phyloP scores from a whole-genome alignment of 768 basidiomycete genomes.

The Tylopilus sp. region DNA sequence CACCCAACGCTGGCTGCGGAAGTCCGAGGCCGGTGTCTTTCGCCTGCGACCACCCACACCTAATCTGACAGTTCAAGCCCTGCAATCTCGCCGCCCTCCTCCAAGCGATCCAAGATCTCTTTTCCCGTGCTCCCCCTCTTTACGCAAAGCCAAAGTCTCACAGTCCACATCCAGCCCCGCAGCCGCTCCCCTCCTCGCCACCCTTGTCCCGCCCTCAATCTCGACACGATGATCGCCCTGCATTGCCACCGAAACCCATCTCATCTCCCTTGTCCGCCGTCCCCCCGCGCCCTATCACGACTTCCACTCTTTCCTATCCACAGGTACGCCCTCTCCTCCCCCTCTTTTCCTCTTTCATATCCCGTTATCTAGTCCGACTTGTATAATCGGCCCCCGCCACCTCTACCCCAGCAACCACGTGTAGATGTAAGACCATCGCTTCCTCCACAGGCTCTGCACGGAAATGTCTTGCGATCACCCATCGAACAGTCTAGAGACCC shows the following conservation, averaged over 20 bases:
- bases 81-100: conserved; percentile 73
- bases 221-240: conserved; percentile 31
- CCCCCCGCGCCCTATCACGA: conserved; percentile 17
- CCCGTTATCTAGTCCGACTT: conserved; percentile 20
- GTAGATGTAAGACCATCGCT: conserved; percentile 17
- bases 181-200: conserved; percentile 12
- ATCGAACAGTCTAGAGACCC: conserved; percentile 19
- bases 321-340: conserved; percentile 20
- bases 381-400: conserved; percentile 36
- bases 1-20: conserved; percentile 72
- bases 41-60: conserved; percentile 3
- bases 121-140: conserved; percentile 84
- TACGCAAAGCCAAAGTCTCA: conserved; percentile 71
- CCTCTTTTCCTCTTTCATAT: neutral
- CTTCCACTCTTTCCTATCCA: conserved; percentile 6
- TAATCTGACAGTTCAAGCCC: conserved; percentile 43
- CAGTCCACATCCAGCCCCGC: conserved; percentile 21
- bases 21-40: conserved; percentile 52
- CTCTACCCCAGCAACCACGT: conserved; percentile 26
- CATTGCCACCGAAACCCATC: conserved; percentile 38
- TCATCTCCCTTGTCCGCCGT: conserved; percentile 9
- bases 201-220: conserved; percentile 20
- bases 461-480: conserved; percentile 17
- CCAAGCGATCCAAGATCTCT: conserved; percentile 74
- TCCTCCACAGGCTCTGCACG: conserved; percentile 18